Evolutionary conservation across 495 filamentous ascomycete species (phyloP), one percentile per base, ranked within the genome.

Genomic region (Neurospora pannonica): DNA sequence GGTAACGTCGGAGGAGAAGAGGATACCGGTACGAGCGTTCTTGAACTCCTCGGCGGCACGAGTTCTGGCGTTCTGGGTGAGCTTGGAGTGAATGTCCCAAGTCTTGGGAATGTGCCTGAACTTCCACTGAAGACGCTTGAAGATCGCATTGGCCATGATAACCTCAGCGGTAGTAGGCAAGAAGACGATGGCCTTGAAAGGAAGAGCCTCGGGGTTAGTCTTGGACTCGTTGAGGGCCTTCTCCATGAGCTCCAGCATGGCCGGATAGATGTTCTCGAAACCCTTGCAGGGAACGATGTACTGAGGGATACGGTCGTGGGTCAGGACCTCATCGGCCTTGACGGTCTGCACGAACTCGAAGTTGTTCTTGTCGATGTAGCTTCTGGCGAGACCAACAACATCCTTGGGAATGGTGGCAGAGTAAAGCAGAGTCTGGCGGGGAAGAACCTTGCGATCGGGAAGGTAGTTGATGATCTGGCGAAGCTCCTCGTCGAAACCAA

Each of bases 151-250:
- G 24, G 89, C 88, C n/a, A 94, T 83, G 38, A 86, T 81, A 40
- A 94, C 91, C 74, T 91, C 87, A 34, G 89, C 88, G 0, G 94
- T 97, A 34, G 91, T 91, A 73, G 91, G 91, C 80, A 94, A 92
- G 84, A 96, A 99, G 54, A 97, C 85, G 73, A 99, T 96, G 34
- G 93, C 94, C 84, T 98, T 99, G 87, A 98, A 97, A 1, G 94
- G 95, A 10, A 82, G 81, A 39, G 77, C 80, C 13, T 81, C 81
- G 19, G 77, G 71, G 24, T 81, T 77, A 15, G 82, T 77, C 2
- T 81, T 40, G 11, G 79, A 74, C 7, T 81, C 81, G 15, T 82
- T 75, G 43, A 86, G 80, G 75, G 90, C 89, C 36, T 87, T 87
- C 76, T 90, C 83, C 72, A 86, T 83, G 70, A 99, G 85, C 81